A percentile compares a stretch with the other conserved stretches of the same genome.
Evolutionary conservation across 2,329 filamentous ascomycete genomes (phyloP).

Genomic region (Pseudocercospora macadamiae): DNA sequence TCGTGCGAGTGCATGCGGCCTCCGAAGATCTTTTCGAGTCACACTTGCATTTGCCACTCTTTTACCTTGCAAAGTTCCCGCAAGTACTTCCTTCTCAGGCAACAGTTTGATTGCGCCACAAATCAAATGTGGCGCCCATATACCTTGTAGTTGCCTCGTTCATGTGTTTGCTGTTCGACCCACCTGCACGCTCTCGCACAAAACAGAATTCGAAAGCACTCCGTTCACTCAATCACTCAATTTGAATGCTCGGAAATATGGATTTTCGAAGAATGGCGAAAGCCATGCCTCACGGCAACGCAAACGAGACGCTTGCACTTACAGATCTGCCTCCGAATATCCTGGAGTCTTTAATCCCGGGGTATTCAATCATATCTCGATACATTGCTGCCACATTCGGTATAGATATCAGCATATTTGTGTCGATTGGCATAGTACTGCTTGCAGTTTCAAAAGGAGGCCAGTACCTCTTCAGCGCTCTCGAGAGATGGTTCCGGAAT

Average conservation of each 20-base stretch:
- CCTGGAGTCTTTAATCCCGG: slow-evolving; percentile 55
- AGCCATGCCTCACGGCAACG: slow-evolving; percentile 22
- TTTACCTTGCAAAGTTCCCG: neutral
- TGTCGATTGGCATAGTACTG: slow-evolving; percentile 47
- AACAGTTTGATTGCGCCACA: neutral
- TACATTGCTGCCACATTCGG: slow-evolving; percentile 47
- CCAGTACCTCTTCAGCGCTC: slow-evolving; percentile 41
- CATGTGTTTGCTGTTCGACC: neutral
- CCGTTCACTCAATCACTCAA: neutral
- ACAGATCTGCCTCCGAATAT: slow-evolving; percentile 49
- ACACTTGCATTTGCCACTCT: neutral
- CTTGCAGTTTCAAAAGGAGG: slow-evolving; percentile 45
- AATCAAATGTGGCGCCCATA: neutral
- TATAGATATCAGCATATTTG: slow-evolving; percentile 53
- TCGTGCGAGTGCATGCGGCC: neutral
- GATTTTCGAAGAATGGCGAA: slow-evolving; percentile 33
- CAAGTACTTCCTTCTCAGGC: slow-evolving; percentile 5
- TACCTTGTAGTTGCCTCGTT: neutral
- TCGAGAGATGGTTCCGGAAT: slow-evolving; percentile 37
- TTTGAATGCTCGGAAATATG: slow-evolving; percentile 25
- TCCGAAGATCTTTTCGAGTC: neutral
- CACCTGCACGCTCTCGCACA: neutral
- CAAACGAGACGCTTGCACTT: slow-evolving; percentile 25
- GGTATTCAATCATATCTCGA: slow-evolving; percentile 52
- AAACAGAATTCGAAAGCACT: neutral